Base-by-base conservation (phyloP, 306 rosid species). In the Quercus suber region DNA sequence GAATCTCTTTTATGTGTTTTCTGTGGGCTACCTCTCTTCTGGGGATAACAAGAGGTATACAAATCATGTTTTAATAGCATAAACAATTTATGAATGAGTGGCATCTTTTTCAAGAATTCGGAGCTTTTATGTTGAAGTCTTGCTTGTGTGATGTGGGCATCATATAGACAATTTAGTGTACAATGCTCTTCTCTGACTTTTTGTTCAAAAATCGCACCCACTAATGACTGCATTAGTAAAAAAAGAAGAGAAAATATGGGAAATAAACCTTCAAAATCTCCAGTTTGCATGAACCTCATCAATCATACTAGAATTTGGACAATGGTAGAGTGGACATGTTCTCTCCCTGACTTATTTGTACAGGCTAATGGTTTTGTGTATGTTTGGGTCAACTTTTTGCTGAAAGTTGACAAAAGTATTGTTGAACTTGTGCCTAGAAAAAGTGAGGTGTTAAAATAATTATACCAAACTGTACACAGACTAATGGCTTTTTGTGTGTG, bases 1-100 rank as follows among this genome's bases (percentile, higher is more conserved):
- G 71, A 77, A 75, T 19, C 58, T 72, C 56, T 72, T 69, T 79
- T 70, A 69, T 79, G 73, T 85, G 79, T 88, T 88, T 87, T 80
- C 76, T 45, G 67, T 70, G 86, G 73, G 88, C 74, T 80, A 43
- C 43, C 72, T 83, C 63, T 83, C 69, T 73, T 79, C 74, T 60
- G 59, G 58, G 60, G 76, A 73, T 80, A 79, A 77, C 72, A 82
- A 79, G 74, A 73, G 76, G 69, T 72, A 67, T 71, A 72, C 73
- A 20, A n/a, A 63, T 64, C 55, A 63, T 35, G 72, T 49, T 77
- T 76, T 70, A 52, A 67, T 82, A 71, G 78, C 84, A 84, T 76
- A 79, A 87, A 83, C 58, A 74, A 76, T 75, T 76, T 74, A 18
- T 70, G 71, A 80, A 56, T 63, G 14, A 53, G 56, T 71, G 35